These are phyloP conservation scores for Xylaria bambusicola DNA, from an alignment of 495 filamentous ascomycete genomes.

Conservation along the genomic window DNA sequence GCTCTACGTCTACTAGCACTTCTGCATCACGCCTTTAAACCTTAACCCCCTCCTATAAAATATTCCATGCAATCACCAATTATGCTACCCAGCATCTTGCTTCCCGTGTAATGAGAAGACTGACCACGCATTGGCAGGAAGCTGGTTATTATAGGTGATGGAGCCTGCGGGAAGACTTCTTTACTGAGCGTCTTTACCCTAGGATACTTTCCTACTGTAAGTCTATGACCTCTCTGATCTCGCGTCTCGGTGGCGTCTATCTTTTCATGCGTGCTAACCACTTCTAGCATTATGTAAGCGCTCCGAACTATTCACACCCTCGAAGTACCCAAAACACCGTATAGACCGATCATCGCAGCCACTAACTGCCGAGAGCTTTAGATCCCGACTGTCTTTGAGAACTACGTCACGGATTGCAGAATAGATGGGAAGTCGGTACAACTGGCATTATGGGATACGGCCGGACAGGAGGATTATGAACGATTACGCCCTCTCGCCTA, in stretches of 20 bases:
- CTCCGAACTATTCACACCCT: neutral
- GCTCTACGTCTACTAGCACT: neutral
- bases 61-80: too few relatives aligned
- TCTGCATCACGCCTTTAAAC: too few relatives aligned
- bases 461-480: slow-evolving; percentile 99
- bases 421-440: slow-evolving; percentile 98
- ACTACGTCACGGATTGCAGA: slow-evolving; percentile 98
- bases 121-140: slow-evolving; percentile 62
- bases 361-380: slow-evolving; percentile 44
- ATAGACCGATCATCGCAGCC: slow-evolving; percentile 33
- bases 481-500: slow-evolving; percentile 92
- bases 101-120: neutral
- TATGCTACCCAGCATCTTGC: too few relatives aligned
- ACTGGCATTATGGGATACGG: slow-evolving; percentile 98
- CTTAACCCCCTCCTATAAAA: too few relatives aligned
- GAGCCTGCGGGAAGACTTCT: slow-evolving; percentile 98
- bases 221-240: slow-evolving; percentile 36
- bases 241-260: neutral
- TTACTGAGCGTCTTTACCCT: slow-evolving; percentile 96
- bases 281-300: slow-evolving; percentile 70
- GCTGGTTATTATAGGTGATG: slow-evolving; percentile 98
- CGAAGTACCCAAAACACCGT: slow-evolving; percentile 5
- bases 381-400: slow-evolving; percentile 99
- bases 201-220: slow-evolving; percentile 96
- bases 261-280: slow-evolving; percentile 20